Evolutionary conservation across 306 rosid genomes (phyloP).

Genomic region (Dicorynia guianensis): DNA sequence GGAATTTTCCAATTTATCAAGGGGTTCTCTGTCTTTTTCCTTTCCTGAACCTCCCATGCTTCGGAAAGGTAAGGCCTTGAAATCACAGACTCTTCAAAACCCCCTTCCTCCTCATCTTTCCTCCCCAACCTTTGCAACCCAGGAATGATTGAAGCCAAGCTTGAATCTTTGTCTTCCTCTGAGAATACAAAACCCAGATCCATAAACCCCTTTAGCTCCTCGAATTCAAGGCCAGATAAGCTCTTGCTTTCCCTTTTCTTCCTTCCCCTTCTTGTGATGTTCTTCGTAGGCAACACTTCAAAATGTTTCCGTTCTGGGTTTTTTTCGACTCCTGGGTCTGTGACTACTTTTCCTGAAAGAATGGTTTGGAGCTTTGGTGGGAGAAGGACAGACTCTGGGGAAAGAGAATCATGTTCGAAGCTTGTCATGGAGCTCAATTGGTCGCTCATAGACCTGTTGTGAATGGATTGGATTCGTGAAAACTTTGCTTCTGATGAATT

Average conservation of each 20-base stretch:
- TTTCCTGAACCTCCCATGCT: constrained; percentile 71
- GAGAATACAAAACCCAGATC: constrained; percentile 95
- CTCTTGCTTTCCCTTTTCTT: constrained; percentile 69
- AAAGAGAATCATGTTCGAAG: constrained; percentile 50
- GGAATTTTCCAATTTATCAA: constrained; percentile 78
- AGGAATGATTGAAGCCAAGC: constrained; percentile 81
- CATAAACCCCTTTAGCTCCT: constrained; percentile 93
- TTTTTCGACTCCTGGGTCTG: constrained; percentile 41
- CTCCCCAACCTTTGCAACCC: constrained; percentile 77
- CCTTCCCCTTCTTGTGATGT: constrained; percentile 14
- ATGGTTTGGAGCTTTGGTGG: constrained; percentile 57
- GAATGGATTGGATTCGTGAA: constrained; percentile 45
- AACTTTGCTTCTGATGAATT: constrained; percentile 45
- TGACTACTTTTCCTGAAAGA: constrained; percentile 61
- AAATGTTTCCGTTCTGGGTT: constrained; percentile 16
- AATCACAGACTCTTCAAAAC: constrained; percentile 39
- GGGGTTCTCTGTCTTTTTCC: constrained; percentile 54
- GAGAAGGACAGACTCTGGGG: constrained; percentile 66
- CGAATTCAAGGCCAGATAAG: constrained; percentile 80
- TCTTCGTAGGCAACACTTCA: constrained; percentile 39
- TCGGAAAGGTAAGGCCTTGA: constrained; percentile 90
- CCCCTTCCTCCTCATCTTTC: constrained; percentile 37
- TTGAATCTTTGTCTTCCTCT: constrained; percentile 78
- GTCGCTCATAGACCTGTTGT: constrained; percentile 72
- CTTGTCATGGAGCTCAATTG: constrained; percentile 54